phyloP scores from a whole-genome alignment of 768 basidiomycete genomes.

The Boletus coccyginus region DNA sequence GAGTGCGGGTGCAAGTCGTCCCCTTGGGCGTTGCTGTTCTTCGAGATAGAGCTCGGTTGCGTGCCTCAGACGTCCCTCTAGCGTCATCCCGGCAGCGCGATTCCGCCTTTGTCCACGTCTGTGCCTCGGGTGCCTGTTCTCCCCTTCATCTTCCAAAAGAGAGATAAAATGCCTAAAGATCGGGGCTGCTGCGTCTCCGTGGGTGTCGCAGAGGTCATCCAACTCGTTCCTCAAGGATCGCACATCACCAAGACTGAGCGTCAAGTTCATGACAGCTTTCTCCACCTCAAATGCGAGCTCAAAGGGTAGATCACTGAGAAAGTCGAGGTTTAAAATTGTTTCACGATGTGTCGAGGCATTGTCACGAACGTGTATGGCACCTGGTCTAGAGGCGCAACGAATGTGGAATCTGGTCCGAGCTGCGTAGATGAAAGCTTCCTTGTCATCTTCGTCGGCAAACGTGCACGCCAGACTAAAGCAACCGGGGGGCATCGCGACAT shows the following conservation, averaged over 20 bases:
- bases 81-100: conserved; percentile 1
- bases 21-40: conserved; percentile 24
- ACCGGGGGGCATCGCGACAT: conserved; percentile 25
- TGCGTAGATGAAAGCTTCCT: conserved; percentile 28
- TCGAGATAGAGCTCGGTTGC: conserved; percentile 20
- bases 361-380: conserved; percentile 17
- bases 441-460: conserved; percentile 25
- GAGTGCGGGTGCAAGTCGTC: conserved; percentile 23
- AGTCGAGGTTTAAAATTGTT: conserved; percentile 15
- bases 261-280: conserved; percentile 32
- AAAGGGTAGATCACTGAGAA: conserved; percentile 31
- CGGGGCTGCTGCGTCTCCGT: conserved; percentile 15
- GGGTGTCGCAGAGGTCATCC: conserved; percentile 12
- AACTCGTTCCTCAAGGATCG: conserved; percentile 20
- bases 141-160: conserved; percentile 17
- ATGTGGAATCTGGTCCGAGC: conserved; percentile 23
- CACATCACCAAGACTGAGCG: conserved; percentile 24
- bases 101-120: neutral
- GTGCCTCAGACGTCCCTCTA: conserved; percentile 12
- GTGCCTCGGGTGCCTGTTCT: neutral
- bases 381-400: neutral
- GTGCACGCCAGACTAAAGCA: conserved; percentile 30
- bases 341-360: conserved; percentile 6
- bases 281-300: conserved; percentile 39
- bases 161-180: conserved; percentile 25